Evolutionary conservation across 768 basidiomycete species (phyloP), one percentile per base, ranked within the genome.

Genomic region (Kwoniella mangroviensis): DNA sequence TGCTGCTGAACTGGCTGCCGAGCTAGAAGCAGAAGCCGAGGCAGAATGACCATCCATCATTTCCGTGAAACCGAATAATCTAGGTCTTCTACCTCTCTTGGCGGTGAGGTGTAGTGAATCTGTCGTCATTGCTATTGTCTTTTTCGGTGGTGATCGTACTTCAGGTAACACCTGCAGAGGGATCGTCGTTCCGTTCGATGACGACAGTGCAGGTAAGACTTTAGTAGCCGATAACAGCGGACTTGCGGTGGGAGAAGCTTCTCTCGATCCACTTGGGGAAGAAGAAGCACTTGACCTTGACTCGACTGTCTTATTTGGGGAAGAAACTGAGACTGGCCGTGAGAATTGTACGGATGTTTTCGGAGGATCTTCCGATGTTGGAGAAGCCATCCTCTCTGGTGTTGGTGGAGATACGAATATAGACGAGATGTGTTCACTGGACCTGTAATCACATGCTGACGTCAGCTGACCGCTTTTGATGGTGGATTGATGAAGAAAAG

Each of bases 51-150:
- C 67, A 3, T 77, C 80, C n/a, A 69, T 63, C 61, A 83, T 68
- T 51, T 81, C 82, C 9, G 82, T 83, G 67, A 81, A 83, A 13
- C 82, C 82, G 56, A 81, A 81, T 24, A 83, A 65, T 28, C 76
- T 49, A 6, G 80, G 79, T 67, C 82, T 69, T 45, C 80, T 68
- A 19, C 75, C 77, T 52, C 73, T 51, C 22, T 71, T 65, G 13
- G 73, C 71, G 10, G 69, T 65, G 2, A 79, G 51, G 43, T 73
- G 68, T 4, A 79, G 53, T 4, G 74, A 75, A 59, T 78, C 81
- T 1, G 76, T 49, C 0, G 74, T 72, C 69, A 75, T 73, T 34
- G 73, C 70, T 40, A 76, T 68, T 7, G 67, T 60, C 22, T 74
- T 68, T 22, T 74, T 72, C 22, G 79, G 79, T n/a, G 81, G 81